Evolutionary conservation across 768 basidiomycete species (phyloP).

Genomic region (Tylopilus subfusipes): DNA sequence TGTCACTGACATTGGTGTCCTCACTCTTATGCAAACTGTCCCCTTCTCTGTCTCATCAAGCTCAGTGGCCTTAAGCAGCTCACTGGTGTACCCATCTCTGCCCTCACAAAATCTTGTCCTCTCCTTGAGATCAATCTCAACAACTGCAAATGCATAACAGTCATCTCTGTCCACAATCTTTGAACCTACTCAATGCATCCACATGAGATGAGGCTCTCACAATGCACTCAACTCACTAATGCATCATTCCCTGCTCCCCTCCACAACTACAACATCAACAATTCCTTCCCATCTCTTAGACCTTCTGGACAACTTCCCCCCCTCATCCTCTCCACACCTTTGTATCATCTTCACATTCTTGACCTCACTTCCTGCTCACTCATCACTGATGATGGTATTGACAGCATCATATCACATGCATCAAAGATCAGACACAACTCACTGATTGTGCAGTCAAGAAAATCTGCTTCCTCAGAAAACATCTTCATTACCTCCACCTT

Average conservation of each 20-base stretch:
- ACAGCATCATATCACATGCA: constrained; percentile 75
- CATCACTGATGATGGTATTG: constrained; percentile 80
- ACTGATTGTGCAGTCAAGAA: constrained; percentile 81
- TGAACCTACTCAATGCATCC: constrained; percentile 79
- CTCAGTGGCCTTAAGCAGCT: constrained; percentile 71
- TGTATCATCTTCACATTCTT: constrained; percentile 88
- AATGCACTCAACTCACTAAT: constrained; percentile 76
- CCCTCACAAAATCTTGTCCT: constrained; percentile 75
- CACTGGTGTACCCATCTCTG: constrained; percentile 73
- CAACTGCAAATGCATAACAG: constrained; percentile 73
- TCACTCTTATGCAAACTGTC: constrained; percentile 69
- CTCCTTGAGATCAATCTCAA: constrained; percentile 94
- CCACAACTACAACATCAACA: constrained; percentile 35
- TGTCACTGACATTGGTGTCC: constrained; percentile 74
- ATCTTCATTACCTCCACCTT: constrained; percentile 92
- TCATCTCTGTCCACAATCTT: constrained; percentile 74
- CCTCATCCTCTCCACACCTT: constrained; percentile 56
- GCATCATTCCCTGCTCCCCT: constrained; percentile 78
- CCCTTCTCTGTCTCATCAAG: constrained; percentile 84
- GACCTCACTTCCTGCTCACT: constrained; percentile 84
- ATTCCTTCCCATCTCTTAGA: constrained; percentile 41
- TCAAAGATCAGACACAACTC: constrained; percentile 72
- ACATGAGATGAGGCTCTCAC: constrained; percentile 86
- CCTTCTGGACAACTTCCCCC: constrained; percentile 52
- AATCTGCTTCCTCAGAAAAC: constrained; percentile 84